Conservation (phyloP, 495 filamentous ascomycete genomes). For the Penicillium dipodomyicola region DNA sequence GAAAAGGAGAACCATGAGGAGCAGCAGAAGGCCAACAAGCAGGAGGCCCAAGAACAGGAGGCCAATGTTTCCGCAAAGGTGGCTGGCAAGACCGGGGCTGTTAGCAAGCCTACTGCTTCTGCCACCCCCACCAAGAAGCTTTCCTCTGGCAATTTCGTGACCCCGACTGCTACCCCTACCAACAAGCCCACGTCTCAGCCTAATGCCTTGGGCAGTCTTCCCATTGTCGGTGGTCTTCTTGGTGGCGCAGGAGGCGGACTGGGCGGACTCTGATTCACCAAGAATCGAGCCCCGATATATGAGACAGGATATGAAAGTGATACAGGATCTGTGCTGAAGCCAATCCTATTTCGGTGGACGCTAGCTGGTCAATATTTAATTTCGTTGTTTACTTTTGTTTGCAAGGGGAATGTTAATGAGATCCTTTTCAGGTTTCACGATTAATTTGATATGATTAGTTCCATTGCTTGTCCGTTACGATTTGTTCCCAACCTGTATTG, state of each 20-base stretch:
- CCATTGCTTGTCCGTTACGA: not conserved
- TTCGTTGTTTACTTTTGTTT: not conserved
- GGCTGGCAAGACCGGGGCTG: conserved; percentile 6
- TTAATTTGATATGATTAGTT: conserved; percentile 1
- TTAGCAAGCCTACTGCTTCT: conserved; percentile 17
- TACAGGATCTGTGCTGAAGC: not conserved
- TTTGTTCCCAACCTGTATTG: not conserved
- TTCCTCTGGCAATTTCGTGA: conserved; percentile 26
- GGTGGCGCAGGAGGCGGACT: conserved; percentile 20
- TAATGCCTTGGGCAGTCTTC: conserved; percentile 29
- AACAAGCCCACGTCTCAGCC: conserved; percentile 25
- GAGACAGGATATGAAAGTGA: not conserved
- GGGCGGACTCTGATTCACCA: conserved; percentile 11
- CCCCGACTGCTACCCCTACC: conserved; percentile 24
- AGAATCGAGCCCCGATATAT: not conserved
- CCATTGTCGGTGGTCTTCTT: conserved; percentile 35
- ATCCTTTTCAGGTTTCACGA: not conserved
- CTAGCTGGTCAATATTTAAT: not conserved
- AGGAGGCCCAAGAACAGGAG: not conserved
- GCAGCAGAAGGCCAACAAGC: not conserved
- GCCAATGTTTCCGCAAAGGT: conserved; percentile 7
- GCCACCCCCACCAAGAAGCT: conserved; percentile 8
- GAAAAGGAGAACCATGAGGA: conserved; percentile 11
- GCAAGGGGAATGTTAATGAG: not conserved
- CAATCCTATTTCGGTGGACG: not conserved